Base-by-base conservation (phyloP, 345 rosid genomes). In the Lagerstroemia speciosa region DNA sequence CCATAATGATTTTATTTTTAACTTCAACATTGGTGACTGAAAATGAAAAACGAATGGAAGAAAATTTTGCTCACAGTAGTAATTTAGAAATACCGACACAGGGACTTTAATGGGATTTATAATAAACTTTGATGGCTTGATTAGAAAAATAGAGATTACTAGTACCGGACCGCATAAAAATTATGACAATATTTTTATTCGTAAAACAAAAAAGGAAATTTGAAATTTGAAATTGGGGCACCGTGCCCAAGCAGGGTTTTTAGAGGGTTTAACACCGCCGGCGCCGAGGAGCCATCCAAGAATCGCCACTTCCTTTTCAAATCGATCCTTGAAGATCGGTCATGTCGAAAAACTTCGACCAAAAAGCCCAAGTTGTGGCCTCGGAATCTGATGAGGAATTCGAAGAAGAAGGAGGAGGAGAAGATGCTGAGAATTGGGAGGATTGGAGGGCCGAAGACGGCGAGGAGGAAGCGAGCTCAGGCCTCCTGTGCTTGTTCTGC, bases 401-500 rank as follows among this genome's bases (percentile, higher is more conserved):
- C 66, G 80, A 73, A 38, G 78, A 76, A 5, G 76, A 67, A 36
- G 76, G 74, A 10, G 76, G 66, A 12, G 82, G 78, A 27, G 86
- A 79, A 6, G 80, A 74, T 1, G 69, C 19, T 15, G 85, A 79
- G 71, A 83, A 74, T 38, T 89, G 94, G 96, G 85, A 78, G 27
- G 96, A 86, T 17, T 85, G 92, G 88, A 68, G 69, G 64, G 89
- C 80, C 43, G 85, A 79, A 1, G 92, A 72, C 11, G 79, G 67
- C 30, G 87, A 74, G 0, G 83, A 72, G 8, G 83, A 66, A 20
- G 69, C 65, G 5, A 80, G 76, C 26, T 78, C 82, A 17, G 80
- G 73, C 72, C 80, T 88, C 48, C 57, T 72, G 5, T 90, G 98
- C 70, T 75, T 93, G 67, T 93, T 93, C 69, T 88, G 93, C 53